Conservation (phyloP, 1,139 yeast genomes). For the Arxiozyma slooffiae region DNA sequence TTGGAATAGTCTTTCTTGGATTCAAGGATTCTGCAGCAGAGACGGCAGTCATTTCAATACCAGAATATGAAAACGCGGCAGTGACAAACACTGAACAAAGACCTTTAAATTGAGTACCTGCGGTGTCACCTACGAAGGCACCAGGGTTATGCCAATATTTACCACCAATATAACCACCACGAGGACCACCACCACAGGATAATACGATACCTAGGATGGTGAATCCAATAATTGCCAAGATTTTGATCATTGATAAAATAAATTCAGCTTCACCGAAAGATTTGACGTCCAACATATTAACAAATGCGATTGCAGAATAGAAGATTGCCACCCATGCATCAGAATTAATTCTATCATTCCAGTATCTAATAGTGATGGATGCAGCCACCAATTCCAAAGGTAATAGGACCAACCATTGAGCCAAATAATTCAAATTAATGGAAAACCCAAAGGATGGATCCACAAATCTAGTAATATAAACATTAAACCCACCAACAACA, state of each 20-base stretch:
- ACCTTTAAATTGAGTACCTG: slow-evolving; percentile 43
- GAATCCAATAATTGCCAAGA: slow-evolving; percentile 56
- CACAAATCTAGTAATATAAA: slow-evolving; percentile 54
- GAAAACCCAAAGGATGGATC: slow-evolving; percentile 71
- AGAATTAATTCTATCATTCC: slow-evolving; percentile 48
- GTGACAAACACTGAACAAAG: slow-evolving; percentile 43
- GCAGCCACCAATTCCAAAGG: slow-evolving; percentile 69
- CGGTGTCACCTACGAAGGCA: slow-evolving; percentile 46
- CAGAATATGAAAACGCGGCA: slow-evolving; percentile 47
- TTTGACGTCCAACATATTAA: slow-evolving; percentile 49
- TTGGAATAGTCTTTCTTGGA: slow-evolving; percentile 62
- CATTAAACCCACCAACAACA: slow-evolving; percentile 62
- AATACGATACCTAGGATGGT: slow-evolving; percentile 60
- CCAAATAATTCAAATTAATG: slow-evolving; percentile 59
- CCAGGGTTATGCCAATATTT: slow-evolving; percentile 57
- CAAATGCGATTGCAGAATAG: slow-evolving; percentile 44
- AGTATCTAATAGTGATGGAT: slow-evolving; percentile 54
- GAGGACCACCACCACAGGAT: slow-evolving; percentile 61
- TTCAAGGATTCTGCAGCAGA: slow-evolving; percentile 81
- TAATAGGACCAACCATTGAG: slow-evolving; percentile 59
- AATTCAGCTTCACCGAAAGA: slow-evolving; percentile 70
- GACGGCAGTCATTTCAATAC: slow-evolving; percentile 70
- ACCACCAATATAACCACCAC: slow-evolving; percentile 51
- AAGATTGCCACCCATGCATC: slow-evolving; percentile 63
- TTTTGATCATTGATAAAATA: slow-evolving; percentile 48